Conservation (phyloP, 2,329 filamentous ascomycete species). For the Diaporthe sp. region DNA sequence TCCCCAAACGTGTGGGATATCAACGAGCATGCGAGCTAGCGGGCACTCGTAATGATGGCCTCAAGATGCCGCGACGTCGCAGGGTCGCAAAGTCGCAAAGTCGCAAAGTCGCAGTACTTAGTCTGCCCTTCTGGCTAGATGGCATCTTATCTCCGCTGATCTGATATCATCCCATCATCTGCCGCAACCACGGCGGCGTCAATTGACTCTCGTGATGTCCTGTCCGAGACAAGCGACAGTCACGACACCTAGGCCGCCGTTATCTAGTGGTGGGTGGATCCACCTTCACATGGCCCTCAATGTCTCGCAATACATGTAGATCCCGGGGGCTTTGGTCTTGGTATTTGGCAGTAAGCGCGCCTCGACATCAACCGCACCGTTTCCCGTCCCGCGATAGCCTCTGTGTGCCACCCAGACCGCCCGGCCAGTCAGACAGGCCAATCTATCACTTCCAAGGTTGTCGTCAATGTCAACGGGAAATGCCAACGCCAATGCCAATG, state of each 20-base stretch:
- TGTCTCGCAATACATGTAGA: conserved; percentile 20
- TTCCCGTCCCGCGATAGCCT: conserved; percentile 32
- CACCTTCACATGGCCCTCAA: conserved; percentile 30
- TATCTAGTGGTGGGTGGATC: conserved; percentile 30
- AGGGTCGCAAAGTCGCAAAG: background rate
- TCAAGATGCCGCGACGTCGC: background rate
- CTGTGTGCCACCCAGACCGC: background rate
- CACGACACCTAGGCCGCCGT: conserved; percentile 13
- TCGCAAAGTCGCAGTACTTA: conserved; percentile 31
- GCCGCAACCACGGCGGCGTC: conserved; percentile 26
- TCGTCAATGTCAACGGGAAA: too few relatives aligned
- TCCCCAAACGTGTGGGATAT: conserved; percentile 17
- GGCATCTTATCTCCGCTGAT: conserved; percentile 30
- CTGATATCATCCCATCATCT: conserved; percentile 22
- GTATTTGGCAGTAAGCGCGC: background rate
- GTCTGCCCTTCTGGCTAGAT: background rate
- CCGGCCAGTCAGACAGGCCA: background rate
- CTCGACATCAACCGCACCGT: background rate
- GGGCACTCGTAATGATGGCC: conserved; percentile 15
- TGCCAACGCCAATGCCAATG: background rate
- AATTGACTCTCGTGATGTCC: conserved; percentile 27
- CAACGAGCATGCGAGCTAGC: conserved; percentile 12
- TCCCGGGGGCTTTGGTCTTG: background rate
- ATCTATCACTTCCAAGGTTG: background rate
- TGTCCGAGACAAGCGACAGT: conserved; percentile 32